Base-by-base conservation (phyloP, 768 basidiomycete genomes). In the Boletus sensibilis region DNA sequence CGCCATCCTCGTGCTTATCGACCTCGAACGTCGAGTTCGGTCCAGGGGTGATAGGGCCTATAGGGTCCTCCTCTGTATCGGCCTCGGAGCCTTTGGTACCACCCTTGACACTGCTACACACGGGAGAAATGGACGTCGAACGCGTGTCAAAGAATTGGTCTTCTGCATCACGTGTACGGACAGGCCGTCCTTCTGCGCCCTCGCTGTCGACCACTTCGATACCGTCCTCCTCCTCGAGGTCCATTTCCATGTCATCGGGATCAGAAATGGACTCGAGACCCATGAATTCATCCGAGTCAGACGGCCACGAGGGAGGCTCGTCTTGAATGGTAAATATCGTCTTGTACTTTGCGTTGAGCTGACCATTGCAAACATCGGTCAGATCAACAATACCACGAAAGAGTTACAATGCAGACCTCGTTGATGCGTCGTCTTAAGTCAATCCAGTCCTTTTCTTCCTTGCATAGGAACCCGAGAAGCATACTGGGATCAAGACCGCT, bases 401-500 rank as follows among this genome's bases (percentile, higher is more conserved):
- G 33, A 14, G 7, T 4, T 21, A 25, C 58, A 54, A 54, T 40
- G 72, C 87, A 50, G 50, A 96, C 94, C 73, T 90, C 86, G 2
- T 75, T 78, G 35, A 92, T 85, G 49, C 92, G 77, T 55, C 72
- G 75, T 59, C 84, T 79, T 53, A 98, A 82, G 72, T 98, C 93
- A 16, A 78, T 70, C 90, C 93, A 98, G 52, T 98, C 96, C 18
- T 68, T 76, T 73, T 92, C 88, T 66, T 91, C 85, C 64, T 82
- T 83, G 68, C 88, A 87, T 61, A 98, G 67, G 69, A 99, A 98
- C 12, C 95, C 95, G 56, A 98, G 81, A 8, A 99, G 76, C 97
- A 99, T 98, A 64, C 94, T 97, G 23, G 96, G 97, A 70, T 98
- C 97, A 52, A 99, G 75, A 29, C 88, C 90, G 39, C 85, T 83